Base-by-base conservation (phyloP, 331 rosid species). In the Acacia pycnantha region DNA sequence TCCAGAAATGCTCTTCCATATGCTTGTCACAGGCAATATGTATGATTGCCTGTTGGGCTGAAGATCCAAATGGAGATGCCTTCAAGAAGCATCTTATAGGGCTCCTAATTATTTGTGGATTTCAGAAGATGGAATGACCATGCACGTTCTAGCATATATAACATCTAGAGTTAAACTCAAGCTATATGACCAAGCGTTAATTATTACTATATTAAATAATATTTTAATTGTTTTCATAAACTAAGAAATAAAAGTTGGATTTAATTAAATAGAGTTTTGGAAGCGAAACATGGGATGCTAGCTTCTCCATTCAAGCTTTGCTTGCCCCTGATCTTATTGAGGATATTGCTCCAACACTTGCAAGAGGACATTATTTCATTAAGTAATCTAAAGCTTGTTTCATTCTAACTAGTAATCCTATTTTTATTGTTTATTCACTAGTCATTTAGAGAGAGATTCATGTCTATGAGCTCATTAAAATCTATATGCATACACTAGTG, bases 1-100 rank as follows among this genome's bases (percentile, higher is more conserved):
- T 2, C 0, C 41, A 37, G 41, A 65, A 29, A 7, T 41, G 19
- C 6, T 5, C 5, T 71, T 19, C 19, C 8, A 2, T 35, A 6
- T 61, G 50, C 14, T 61, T 44, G 24, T 5, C 26, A 24, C 27
- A 81, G 70, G 15, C 18, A 47, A 12, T 47, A 24, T 81, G 59
- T 1, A 70, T 82, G 85, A 72, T 77, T 27, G 89, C 94, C 65
- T 88, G 92, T 51, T 90, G 94, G 94, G 87, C 19, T 8, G 89
- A 90, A 46, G 89, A 90, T 70, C 89, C 94, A 0, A 82, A 88
- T 40, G 90, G 94, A 48, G 88, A 82, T 58, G 74, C 72, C 29
- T 82, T 79, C 54, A 85, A 78, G 85, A 85, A 87, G 91, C 87
- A 35, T 12, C 87, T 47, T 78, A 90, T 7, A 85, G 89, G 78